Percentiles rank a stretch among this genome's conserved stretches.
Conservation (phyloP, 176 grass and related monocot species). For the Saccharum spontaneum region DNA sequence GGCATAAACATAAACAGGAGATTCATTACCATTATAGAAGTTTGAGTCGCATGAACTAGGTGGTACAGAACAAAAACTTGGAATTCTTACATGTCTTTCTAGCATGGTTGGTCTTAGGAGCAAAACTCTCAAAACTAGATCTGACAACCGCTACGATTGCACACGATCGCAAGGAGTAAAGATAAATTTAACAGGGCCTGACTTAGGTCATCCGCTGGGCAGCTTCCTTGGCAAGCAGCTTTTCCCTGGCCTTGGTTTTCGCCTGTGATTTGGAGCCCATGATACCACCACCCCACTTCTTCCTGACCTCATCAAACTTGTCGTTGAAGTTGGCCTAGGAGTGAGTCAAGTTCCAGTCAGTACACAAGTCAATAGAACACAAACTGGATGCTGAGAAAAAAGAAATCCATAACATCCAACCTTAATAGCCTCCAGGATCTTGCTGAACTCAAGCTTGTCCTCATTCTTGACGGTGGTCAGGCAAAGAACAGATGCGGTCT, state of each 20-base stretch:
- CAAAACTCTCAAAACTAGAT: slow-evolving; percentile 40
- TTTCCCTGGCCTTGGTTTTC: slow-evolving; percentile 55
- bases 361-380: not conserved
- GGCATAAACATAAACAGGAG: not conserved
- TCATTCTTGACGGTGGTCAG: slow-evolving; percentile 55
- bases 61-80: not conserved
- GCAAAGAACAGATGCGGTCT: slow-evolving; percentile 53
- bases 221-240: slow-evolving; percentile 45
- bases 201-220: slow-evolving; percentile 51
- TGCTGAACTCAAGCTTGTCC: slow-evolving; percentile 63
- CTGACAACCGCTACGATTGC: slow-evolving; percentile 7
- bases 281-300: slow-evolving; percentile 55
- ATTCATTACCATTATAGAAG: not conserved
- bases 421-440: slow-evolving; percentile 57
- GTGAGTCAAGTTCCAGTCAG: not conserved
- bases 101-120: not conserved
- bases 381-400: not conserved
- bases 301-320: slow-evolving; percentile 54
- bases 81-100: slow-evolving; percentile 37
- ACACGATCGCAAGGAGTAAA: slow-evolving; percentile 1
- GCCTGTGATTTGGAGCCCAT: slow-evolving; percentile 57
- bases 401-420: not conserved
- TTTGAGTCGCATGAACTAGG: not conserved
- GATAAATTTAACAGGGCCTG: not conserved
- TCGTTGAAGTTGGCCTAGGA: slow-evolving; percentile 49